Evolutionary conservation across 805 yeast species (phyloP), one percentile per base, ranked within the genome.

Genomic region (Cyberlindnera nakhonratchasimensis): DNA sequence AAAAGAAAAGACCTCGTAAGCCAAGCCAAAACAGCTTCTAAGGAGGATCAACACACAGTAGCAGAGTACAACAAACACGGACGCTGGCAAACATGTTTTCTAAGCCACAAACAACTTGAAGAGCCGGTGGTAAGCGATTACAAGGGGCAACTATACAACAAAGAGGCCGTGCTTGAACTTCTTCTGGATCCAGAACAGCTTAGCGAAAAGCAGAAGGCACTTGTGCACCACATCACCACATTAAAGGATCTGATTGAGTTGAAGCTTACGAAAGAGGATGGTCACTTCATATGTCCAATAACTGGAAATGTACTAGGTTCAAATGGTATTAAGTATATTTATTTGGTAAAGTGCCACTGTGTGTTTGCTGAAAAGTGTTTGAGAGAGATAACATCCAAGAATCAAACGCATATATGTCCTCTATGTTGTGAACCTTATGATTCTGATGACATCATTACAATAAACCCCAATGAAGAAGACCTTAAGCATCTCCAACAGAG

Each of bases 61-160:
- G 37, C 54, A 47, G 55, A 46, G 16, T 59, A 60, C 48, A 51
- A 54, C 36, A 34, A 43, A 10, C 47, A 51, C 4, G 66, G 66
- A 4, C 42, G 58, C 19, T 75, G 81, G 69, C 62, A 60, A 12
- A 67, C 64, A 6, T 86, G 95, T 56, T 58, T 64, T 5, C 45
- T 70, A 28, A 71, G 69, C 20, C 73, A 53, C 32, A 69, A 58
- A 43, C 69, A 49, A 51, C 66, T 86, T 16, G 47, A 52, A n/a
- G 54, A 53, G 5, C 83, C 82, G 0, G 63, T 86, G 2, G 82
- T 83, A 2, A 74, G 86, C 25, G 96, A 88, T 60, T 80, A 69
- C 55, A 64, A 64, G 37, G 96, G 96, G 0, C 57, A 67, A 23
- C 54, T 88, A 5, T 84, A 72, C 59, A 76, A 81, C 49, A 85